Evolutionary conservation across 2,329 filamentous ascomycete species (phyloP).

Genomic region (Exophiala oligosperma): DNA sequence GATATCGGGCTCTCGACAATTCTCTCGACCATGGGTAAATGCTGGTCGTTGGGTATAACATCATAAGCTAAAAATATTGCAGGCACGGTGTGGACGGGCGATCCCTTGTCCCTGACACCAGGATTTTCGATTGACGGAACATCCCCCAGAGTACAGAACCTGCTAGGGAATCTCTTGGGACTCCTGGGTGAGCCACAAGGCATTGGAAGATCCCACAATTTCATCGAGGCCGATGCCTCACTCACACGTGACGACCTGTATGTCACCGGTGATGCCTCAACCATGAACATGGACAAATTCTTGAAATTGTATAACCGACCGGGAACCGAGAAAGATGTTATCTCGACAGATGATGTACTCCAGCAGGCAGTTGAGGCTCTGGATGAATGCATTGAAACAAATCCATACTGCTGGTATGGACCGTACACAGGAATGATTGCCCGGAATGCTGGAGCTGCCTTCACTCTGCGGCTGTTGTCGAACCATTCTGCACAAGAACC

Average conservation of each 20-base stretch:
- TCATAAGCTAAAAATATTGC: not conserved
- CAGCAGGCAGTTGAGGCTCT: slow-evolving; percentile 48
- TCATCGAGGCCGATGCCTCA: slow-evolving; percentile 56
- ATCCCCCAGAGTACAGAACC: slow-evolving; percentile 39
- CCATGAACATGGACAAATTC: slow-evolving; percentile 55
- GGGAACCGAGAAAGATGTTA: slow-evolving; percentile 35
- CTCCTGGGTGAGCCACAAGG: slow-evolving; percentile 50
- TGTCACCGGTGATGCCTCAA: slow-evolving; percentile 50
- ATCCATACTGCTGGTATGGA: slow-evolving; percentile 57
- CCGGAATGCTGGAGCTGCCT: slow-evolving; percentile 51
- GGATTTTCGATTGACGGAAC: slow-evolving; percentile 56
- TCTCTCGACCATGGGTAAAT: slow-evolving; percentile 42
- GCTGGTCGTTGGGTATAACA: not conserved
- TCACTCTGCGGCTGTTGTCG: slow-evolving; percentile 44
- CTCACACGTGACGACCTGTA: slow-evolving; percentile 56
- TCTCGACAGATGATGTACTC: slow-evolving; percentile 10
- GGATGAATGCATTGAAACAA: slow-evolving; percentile 49
- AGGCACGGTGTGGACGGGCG: slow-evolving; percentile 50
- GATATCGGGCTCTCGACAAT: slow-evolving; percentile 44
- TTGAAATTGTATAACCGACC: slow-evolving; percentile 48
- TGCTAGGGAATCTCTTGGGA: slow-evolving; percentile 46
- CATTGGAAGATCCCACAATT: slow-evolving; percentile 55
- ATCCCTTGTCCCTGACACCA: slow-evolving; percentile 50
- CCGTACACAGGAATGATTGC: slow-evolving; percentile 53
- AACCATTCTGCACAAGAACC: slow-evolving; percentile 48